Evolutionary conservation across 1,284 basidiomycete species (phyloP).

Genomic region (Trichosporon inkin): DNA sequence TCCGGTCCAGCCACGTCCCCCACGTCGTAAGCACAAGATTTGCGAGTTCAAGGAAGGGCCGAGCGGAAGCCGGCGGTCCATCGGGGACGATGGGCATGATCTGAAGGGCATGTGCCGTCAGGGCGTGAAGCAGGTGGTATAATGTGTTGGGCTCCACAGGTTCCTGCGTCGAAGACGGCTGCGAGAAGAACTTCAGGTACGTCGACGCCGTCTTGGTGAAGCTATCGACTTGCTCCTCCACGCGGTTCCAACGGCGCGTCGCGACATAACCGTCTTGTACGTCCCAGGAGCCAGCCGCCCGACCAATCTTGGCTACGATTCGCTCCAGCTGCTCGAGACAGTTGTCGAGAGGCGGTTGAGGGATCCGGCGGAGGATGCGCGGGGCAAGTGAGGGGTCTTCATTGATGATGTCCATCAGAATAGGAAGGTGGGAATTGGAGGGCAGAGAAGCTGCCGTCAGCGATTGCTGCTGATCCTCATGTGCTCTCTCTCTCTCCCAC

Average conservation of each 20-base stretch:
- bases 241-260: constrained; percentile 34
- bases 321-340: constrained; percentile 37
- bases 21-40: constrained; percentile 34
- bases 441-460: constrained; percentile 37
- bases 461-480: background rate
- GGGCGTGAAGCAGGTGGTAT: constrained; percentile 34
- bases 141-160: constrained; percentile 29
- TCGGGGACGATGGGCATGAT: constrained; percentile 36
- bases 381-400: constrained; percentile 33
- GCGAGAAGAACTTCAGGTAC: constrained; percentile 40
- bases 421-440: constrained; percentile 38
- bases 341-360: constrained; percentile 35
- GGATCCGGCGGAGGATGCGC: constrained; percentile 35
- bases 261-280: constrained; percentile 21
- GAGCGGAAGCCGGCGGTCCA: constrained; percentile 17
- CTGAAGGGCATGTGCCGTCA: constrained; percentile 30
- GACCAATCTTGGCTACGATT: constrained; percentile 24
- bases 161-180: constrained; percentile 10
- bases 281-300: constrained; percentile 24
- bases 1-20: constrained; percentile 32
- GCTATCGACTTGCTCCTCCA: constrained; percentile 25
- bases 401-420: constrained; percentile 39
- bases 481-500: constrained; percentile 16
- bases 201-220: constrained; percentile 38
- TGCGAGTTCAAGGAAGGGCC: constrained; percentile 34